Evolutionary conservation across 306 rosid species (phyloP).

Genomic region (Medicago lupulina): DNA sequence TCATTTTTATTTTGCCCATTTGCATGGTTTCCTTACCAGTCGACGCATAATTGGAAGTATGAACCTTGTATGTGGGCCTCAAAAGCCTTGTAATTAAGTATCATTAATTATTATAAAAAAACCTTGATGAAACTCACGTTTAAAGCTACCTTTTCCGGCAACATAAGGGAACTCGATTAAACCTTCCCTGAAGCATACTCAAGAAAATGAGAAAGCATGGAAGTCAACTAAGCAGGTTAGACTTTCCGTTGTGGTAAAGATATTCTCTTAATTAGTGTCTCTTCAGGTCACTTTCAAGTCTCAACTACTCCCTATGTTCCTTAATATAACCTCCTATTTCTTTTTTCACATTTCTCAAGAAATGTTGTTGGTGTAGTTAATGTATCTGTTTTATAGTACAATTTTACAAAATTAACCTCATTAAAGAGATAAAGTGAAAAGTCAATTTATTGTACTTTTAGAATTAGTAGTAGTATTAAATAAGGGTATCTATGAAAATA

Average conservation of each 20-base stretch:
- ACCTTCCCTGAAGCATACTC: slow-evolving; percentile 27
- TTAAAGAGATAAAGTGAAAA: too few species aligned
- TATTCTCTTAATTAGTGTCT: slow-evolving; percentile 22
- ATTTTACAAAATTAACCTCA: too few species aligned
- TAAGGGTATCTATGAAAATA: too few species aligned
- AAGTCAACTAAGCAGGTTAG: slow-evolving; percentile 42
- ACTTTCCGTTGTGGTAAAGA: slow-evolving; percentile 22
- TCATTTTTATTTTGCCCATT: background rate
- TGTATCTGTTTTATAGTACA: too few species aligned
- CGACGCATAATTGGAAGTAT: too few species aligned
- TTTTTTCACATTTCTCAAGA: too few species aligned
- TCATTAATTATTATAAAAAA: slow-evolving; percentile 32
- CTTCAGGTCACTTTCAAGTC: slow-evolving; percentile 38
- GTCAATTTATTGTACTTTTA: too few species aligned
- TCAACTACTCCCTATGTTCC: too few species aligned
- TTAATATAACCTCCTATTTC: too few species aligned
- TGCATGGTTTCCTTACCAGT: slow-evolving; percentile 18
- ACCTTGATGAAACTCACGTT: slow-evolving; percentile 1
- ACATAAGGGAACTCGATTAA: slow-evolving; percentile 15
- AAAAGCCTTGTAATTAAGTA: slow-evolving; percentile 17
- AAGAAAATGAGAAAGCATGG: background rate
- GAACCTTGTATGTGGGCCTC: slow-evolving; percentile 32
- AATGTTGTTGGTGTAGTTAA: too few species aligned
- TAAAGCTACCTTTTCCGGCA: slow-evolving; percentile 5
- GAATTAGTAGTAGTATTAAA: too few species aligned